Evolutionary conservation across 1,139 yeast genomes (phyloP), one percentile per base, ranked within the genome.

Genomic region (Barnettozyma hawaiiensis): DNA sequence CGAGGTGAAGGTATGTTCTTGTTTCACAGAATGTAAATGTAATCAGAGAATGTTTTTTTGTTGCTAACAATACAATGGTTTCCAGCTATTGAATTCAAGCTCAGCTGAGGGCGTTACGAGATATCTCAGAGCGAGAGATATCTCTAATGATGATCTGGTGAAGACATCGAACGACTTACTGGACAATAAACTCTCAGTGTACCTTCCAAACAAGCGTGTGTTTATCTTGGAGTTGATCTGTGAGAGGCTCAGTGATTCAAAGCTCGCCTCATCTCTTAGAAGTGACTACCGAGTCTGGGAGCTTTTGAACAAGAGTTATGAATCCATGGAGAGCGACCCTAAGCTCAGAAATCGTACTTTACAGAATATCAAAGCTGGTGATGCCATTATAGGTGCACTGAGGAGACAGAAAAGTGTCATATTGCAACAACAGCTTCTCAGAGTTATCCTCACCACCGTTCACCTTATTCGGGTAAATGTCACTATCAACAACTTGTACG

Each of bases 191-290:
- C 54, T 67, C 14, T 54, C 66, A 1, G 66, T 78, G 1, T 71
- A 71, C 47, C 71, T 87, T 11, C 96, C 96, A 4, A 75, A 81
- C 46, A 69, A 67, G 42, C 70, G 73, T 12, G 55, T 64, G 0
- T 86, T 87, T 44, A 63, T 86, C 3, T 65, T 84, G 32, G 90
- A 84, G 42, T 70, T 89, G 52, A 52, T 84, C 3, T 67, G 79
- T 47, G 94, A 85, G 54, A 69, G 90, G 50, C 61, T 86, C 51
- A 73, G 73, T 46, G 86, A 80, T 56, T 46, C 58, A 43, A 58
- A 64, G 44, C 48, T 67, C 44, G 53, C 59, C 3, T 48, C n/a
- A n/a, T n/a, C 57, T 5, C 79, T 79, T 69, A 76, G 73, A 52
- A 58, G 48, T 12, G 60, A 65, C 40, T 43, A 58, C 0, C 55